phyloP scores from a whole-genome alignment of 768 basidiomycete species.

The Leccinum aurantiacum region DNA sequence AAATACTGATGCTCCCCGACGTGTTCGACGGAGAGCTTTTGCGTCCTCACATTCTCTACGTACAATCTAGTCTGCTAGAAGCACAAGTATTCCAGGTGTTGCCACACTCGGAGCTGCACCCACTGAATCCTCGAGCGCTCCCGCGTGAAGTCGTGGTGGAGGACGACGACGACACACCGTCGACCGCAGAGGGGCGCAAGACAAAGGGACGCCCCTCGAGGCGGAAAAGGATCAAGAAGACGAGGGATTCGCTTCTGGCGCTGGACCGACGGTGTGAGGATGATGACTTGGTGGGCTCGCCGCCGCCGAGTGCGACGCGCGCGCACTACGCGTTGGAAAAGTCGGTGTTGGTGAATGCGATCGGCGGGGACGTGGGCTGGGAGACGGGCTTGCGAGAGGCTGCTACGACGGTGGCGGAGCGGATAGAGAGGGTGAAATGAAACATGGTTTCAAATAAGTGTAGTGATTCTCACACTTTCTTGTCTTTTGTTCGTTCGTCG shows the following conservation, averaged over 20 bases:
- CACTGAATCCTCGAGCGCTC: constrained; percentile 61
- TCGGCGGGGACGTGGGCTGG: constrained; percentile 29
- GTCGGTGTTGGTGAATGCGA: constrained; percentile 36
- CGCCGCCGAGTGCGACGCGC: constrained; percentile 34
- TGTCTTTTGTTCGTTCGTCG: constrained; percentile 1
- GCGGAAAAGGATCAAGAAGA: constrained; percentile 57
- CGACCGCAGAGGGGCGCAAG: constrained; percentile 33
- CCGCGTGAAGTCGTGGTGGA: constrained; percentile 66
- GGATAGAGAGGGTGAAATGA: constrained; percentile 40
- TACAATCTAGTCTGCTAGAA: constrained; percentile 49
- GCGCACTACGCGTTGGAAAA: constrained; percentile 47
- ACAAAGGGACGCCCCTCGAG: constrained; percentile 66
- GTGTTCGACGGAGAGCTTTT: constrained; percentile 42
- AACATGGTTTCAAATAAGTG: background rate
- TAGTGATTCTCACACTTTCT: constrained; percentile 2
- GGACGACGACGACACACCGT: constrained; percentile 25
- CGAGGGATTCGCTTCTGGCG: constrained; percentile 46
- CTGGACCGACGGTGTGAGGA: constrained; percentile 50
- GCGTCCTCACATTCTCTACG: constrained; percentile 44
- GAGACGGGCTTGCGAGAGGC: constrained; percentile 42
- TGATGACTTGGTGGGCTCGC: background rate
- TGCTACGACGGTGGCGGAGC: constrained; percentile 48
- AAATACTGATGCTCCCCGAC: constrained; percentile 50
- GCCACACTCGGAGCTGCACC: constrained; percentile 48
- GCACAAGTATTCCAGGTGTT: constrained; percentile 58